Percentiles rank a stretch among this genome's conserved stretches.
Conservation (phyloP, 352 stramenopile genomes). For the Phytopythium ostracodes region DNA sequence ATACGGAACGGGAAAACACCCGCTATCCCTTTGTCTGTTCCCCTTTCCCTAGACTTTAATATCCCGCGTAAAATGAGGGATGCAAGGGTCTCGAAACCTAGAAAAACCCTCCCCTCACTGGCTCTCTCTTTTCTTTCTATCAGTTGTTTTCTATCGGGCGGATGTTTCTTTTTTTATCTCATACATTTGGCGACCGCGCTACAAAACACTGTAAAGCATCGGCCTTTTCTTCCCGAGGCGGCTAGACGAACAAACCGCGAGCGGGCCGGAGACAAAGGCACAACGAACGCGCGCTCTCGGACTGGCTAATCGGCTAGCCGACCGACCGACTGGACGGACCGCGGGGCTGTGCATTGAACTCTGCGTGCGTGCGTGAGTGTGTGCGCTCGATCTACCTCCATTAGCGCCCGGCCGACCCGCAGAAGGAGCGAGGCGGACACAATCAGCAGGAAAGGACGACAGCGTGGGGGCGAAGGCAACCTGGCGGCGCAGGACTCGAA, state of each 20-base stretch:
- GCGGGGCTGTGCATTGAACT: too few relatives aligned
- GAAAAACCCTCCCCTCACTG: neutral
- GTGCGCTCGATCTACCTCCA: neutral
- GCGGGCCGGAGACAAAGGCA: conserved; percentile 1
- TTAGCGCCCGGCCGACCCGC: neutral
- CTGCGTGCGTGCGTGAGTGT: too few relatives aligned
- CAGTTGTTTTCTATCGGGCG: neutral
- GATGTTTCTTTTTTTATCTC: neutral
- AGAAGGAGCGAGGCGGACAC: neutral
- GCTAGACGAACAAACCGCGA: too few relatives aligned
- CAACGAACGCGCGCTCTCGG: neutral
- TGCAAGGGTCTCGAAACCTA: too few relatives aligned
- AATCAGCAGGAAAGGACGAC: neutral
- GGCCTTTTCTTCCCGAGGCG: neutral
- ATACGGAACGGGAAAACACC: too few relatives aligned
- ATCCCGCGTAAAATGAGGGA: neutral
- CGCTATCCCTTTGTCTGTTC: neutral
- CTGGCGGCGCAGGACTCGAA: conserved; percentile 4
- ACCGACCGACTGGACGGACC: neutral
- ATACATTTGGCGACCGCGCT: neutral
- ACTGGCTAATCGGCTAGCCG: neutral
- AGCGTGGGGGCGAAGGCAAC: neutral
- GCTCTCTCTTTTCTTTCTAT: neutral
- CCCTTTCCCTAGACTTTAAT: neutral
- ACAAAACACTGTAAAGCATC: neutral